Evolutionary conservation across 108 stramenopile species (phyloP), one percentile per base, ranked within the genome.

Genomic region (Asterionellopsis glacialis): DNA sequence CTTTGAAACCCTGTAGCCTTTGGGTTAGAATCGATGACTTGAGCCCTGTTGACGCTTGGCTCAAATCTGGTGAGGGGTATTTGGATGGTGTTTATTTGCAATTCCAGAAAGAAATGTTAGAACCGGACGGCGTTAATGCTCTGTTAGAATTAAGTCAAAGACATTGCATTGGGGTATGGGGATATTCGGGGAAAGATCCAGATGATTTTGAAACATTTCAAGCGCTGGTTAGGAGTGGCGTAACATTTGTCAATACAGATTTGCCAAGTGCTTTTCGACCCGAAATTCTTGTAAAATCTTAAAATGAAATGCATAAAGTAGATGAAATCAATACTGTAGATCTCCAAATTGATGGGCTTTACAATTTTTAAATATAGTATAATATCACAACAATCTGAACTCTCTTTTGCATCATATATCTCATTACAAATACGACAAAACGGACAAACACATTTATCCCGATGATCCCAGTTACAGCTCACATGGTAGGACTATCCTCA

Each of bases 41-140:
- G 0, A 55, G 59, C n/a, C 74, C 58, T 47, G 73, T 85, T 22
- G 74, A 83, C 42, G 61, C 59, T 28, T 85, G 81, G 84, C 66
- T 88, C 11, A 47, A 57, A 23, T 45, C 55, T 33, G 78, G 65
- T 9, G 64, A 72, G 9, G 74, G 79, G 19, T 67, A 70, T 23
- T 61, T 88, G 38, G 84, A 88, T 49, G 87, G 87, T 39, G 87
- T 84, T 3, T 88, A 88, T 45, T 67, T 88, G 13, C 87, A 88
- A 62, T 85, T 73, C 55, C 69, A 88, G 67, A 56, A 57, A 25
- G 69, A 79, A 59, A 85, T 88, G 83, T 33, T 81, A 56, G 71
- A 72, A 33, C 67, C 69, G 9, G 63, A 63, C 13, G 87, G 87
- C 2, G 71, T 72, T 3, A 50, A 59, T 3, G 63, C 67, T 11